Base-by-base conservation (phyloP, 176 grass and related monocot genomes). In the Avena eriantha region DNA sequence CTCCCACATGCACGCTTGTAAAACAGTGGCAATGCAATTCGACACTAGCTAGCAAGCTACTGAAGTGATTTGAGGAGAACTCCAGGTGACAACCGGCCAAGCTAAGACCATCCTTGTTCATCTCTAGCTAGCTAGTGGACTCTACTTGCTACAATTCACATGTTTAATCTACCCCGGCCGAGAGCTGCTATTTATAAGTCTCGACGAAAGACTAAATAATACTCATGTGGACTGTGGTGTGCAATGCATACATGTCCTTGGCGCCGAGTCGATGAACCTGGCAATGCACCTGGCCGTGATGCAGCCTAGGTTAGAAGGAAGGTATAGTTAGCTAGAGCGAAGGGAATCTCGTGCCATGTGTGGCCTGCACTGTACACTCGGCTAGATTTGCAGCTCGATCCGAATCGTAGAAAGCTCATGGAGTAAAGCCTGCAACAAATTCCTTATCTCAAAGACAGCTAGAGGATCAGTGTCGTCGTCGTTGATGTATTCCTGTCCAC, bases 131-230 rank as follows among this genome's bases (percentile, higher is more conserved):
- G 8, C 18, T 21, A 8, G 64, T 87, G 82, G 59, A 84, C 59
- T n/a, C 45, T 47, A 47, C 36, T 41, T 41, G 45, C 24, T 33
- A 29, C 2, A 86, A 69, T 65, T 81, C 84, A 72, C 83, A 92
- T 82, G 72, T 86, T 63, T 88, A 80, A 71, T 83, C 78, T 31
- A 16, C 80, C 66, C 18, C 77, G 83, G 86, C 14, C 77, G 80
- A 57, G 6, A 57, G 6, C 53, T 76, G 83, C 90, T 88, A 92
- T 95, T 90, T 95, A 92, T 95, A 92, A 84, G 87, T 81, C 31
- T 46, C 45, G 29, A 64, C 29, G 22, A n/a, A 33, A 17, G 46
- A 48, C 15, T 33, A 66, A 31, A 65, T 53, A 41, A 41, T 49
- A 29, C 35, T 86, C 64, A 10, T 86, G 58, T 39, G 78, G 73